These are phyloP conservation scores for Umbilicus rupestris DNA, from an alignment of 164 flowering plant species.

Conservation along the genomic window DNA sequence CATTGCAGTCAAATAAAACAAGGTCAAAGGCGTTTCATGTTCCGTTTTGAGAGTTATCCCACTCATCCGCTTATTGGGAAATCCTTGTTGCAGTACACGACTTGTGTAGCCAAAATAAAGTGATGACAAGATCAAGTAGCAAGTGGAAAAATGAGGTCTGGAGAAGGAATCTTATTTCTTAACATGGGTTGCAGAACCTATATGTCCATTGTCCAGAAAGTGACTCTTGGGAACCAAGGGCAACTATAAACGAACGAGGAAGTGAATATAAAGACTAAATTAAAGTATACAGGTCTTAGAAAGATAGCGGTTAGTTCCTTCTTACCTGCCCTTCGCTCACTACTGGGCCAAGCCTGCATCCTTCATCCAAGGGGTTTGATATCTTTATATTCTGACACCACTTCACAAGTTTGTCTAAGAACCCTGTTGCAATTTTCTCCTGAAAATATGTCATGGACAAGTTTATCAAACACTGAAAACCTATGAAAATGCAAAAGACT, in stretches of 20 bases:
- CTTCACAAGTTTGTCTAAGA: constrained; percentile 56
- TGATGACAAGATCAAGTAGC: not conserved
- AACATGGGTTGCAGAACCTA: not conserved
- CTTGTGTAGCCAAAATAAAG: not conserved
- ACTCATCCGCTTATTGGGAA: not conserved
- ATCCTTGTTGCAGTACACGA: not conserved
- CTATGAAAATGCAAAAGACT: not conserved
- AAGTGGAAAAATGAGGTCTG: not conserved
- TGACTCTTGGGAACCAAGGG: not conserved
- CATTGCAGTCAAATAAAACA: not conserved
- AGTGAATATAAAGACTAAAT: not conserved
- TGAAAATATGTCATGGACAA: constrained; percentile 16
- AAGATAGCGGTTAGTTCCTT: no score
- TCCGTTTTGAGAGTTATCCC: not conserved
- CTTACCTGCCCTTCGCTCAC: constrained; percentile 81
- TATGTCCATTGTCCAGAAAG: not conserved
- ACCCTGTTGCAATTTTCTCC: constrained; percentile 79
- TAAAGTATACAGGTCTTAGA: not conserved
- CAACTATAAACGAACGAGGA: not conserved
- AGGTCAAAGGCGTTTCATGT: not conserved
- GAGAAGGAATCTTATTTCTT: not conserved
- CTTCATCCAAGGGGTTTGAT: constrained; percentile 92
- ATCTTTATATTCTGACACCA: constrained; percentile 80
- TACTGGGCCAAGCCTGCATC: constrained; percentile 95
- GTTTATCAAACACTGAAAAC: not conserved